Conservation (phyloP, 371 early-diverging fungal species). For the Mortierella sp. region DNA sequence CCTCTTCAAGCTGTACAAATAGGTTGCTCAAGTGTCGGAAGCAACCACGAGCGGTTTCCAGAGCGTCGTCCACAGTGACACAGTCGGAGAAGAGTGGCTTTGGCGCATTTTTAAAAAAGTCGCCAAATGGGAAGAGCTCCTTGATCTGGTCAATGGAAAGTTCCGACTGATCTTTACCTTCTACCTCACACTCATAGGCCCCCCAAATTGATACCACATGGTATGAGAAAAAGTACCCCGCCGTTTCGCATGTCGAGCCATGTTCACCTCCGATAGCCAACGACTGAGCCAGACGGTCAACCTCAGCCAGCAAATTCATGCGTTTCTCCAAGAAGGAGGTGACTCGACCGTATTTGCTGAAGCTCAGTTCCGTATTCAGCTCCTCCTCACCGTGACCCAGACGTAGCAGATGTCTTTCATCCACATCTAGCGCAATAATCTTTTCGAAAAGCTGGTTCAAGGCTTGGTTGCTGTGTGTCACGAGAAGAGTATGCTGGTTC, state of each 20-base stretch:
- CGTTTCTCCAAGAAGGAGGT: slow-evolving; percentile 90
- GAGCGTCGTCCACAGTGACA: slow-evolving; percentile 57
- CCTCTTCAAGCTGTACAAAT: slow-evolving; percentile 78
- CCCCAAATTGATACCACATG: slow-evolving; percentile 86
- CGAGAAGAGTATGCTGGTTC: slow-evolving; percentile 86
- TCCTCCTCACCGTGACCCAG: slow-evolving; percentile 96
- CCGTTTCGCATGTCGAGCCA: slow-evolving; percentile 94
- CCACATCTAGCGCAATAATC: slow-evolving; percentile 87
- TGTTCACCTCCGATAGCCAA: slow-evolving; percentile 86
- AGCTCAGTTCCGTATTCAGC: slow-evolving; percentile 79
- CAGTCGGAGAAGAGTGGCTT: slow-evolving; percentile 73
- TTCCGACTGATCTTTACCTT: slow-evolving; percentile 12
- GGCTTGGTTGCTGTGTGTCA: slow-evolving; percentile 96
- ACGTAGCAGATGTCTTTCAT: slow-evolving; percentile 91
- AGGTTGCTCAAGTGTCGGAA: slow-evolving; percentile 80
- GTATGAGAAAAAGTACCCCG: slow-evolving; percentile 84
- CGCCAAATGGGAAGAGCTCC: slow-evolving; percentile 81
- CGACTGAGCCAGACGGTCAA: slow-evolving; percentile 78
- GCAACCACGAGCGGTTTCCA: slow-evolving; percentile 78
- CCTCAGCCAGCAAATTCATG: slow-evolving; percentile 75
- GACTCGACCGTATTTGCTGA: slow-evolving; percentile 93
- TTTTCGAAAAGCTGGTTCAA: slow-evolving; percentile 96
- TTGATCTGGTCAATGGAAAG: slow-evolving; percentile 45
- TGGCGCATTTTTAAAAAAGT: slow-evolving; percentile 81
- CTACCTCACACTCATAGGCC: slow-evolving; percentile 59